Base-by-base conservation (phyloP, 768 basidiomycete species). In the Russula olivacea region DNA sequence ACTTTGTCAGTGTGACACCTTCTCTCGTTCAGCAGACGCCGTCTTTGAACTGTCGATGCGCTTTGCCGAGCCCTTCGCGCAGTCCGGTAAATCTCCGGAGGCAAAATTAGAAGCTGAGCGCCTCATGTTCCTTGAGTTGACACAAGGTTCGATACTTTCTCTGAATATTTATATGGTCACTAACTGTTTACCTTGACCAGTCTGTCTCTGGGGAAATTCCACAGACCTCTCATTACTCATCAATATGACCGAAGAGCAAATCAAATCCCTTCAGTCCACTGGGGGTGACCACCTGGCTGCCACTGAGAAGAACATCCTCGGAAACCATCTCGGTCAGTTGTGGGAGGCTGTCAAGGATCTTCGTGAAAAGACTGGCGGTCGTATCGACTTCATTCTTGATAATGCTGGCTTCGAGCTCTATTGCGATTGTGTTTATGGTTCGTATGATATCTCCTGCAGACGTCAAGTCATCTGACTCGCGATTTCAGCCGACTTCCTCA, bases 221-320 rank as follows among this genome's bases (percentile, higher is more conserved):
- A 98, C 95, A 55, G 95, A 97, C 74, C 79, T 97, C 55, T 96
- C 93, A 2, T 81, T 98, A 41, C 80, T 97, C 62, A 98, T 97
- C 74, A 92, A 98, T 76, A 96, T 97, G 94, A 90, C 90, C 8
- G 95, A 98, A 75, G 94, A 97, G 34, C 94, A 97, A 73, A 97
- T 98, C 76, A 94, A 93, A 73, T 83, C 88, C 51, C 80, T 97
- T n/a, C 95, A 98, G 72, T 94, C 93, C 15, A 96, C 94, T 19
- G 95, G 94, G 12, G 93, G 93, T n/a, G 95, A 93, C 51, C 85
- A 92, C 64, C 85, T 98, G 50, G 94, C 94, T 3, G 91, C 93
- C 1, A 94, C 95, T 1, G 93, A 96, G 76, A 94, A 95, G 77
- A 97, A 97, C 69, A 97, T 97, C 66, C 79, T 97, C 34, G 94